Conservation (phyloP, 176 grass and related monocot genomes). For the Rhynchospora tenuis region DNA sequence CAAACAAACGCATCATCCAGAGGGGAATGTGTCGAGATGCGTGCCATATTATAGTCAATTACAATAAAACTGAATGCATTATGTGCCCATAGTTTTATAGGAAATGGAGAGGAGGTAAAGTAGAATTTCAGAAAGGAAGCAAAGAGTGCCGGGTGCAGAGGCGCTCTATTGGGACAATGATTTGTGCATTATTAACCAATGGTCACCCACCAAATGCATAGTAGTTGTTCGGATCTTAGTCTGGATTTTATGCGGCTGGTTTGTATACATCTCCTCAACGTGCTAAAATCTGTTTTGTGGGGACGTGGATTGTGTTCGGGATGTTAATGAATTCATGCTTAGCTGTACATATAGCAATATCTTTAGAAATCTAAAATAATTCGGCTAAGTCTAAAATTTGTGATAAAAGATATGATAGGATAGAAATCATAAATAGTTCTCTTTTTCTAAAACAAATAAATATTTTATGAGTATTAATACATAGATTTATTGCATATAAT, state of each 20-base stretch:
- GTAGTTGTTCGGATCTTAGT: neutral
- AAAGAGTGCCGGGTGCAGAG: neutral
- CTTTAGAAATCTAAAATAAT: no score
- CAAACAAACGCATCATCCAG: neutral
- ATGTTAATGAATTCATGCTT: neutral
- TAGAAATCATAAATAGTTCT: no score
- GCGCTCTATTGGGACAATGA: slow-evolving; percentile 56
- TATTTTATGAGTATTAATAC: no score
- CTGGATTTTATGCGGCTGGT: neutral
- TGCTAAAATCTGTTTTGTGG: neutral
- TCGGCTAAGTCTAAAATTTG: no score
- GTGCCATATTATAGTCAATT: neutral
- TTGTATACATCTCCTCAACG: neutral
- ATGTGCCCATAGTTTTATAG: neutral
- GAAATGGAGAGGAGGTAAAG: slow-evolving; percentile 15
- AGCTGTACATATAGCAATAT: no score
- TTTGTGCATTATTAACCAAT: slow-evolving; percentile 47
- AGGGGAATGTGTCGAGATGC: neutral
- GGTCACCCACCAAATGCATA: slow-evolving; percentile 30
- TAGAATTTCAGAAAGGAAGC: neutral
- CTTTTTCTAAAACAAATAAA: no score
- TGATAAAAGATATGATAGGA: no score
- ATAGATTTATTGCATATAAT: no score
- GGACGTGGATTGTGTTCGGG: neutral
- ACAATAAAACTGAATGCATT: neutral